Evolutionary conservation across 495 filamentous ascomycete species (phyloP).

Genomic region (Penicillium crystallinum): DNA sequence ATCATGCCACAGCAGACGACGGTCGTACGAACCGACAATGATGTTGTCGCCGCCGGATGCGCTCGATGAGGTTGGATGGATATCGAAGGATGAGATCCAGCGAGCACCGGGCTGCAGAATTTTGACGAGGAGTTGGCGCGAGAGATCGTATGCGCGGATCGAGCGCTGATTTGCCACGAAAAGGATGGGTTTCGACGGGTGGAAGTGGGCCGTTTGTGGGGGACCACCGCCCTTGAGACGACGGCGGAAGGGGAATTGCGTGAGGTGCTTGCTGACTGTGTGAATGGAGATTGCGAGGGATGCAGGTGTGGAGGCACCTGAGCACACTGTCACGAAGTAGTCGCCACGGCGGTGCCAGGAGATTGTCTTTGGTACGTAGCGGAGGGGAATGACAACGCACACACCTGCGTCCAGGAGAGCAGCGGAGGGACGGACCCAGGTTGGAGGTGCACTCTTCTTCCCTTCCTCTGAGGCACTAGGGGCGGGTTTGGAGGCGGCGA

Average conservation of each 20-base stretch:
- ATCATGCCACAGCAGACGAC: constrained; percentile 93
- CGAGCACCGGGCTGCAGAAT: constrained; percentile 86
- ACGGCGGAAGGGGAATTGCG: constrained; percentile 84
- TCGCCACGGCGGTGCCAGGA: constrained; percentile 92
- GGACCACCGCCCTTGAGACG: constrained; percentile 72
- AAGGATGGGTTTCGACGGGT: constrained; percentile 85
- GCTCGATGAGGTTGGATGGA: constrained; percentile 65
- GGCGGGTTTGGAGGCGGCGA: constrained; percentile 65
- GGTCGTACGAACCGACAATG: constrained; percentile 90
- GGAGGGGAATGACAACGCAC: constrained; percentile 70
- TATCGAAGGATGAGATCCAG: constrained; percentile 91
- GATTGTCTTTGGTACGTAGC: constrained; percentile 80
- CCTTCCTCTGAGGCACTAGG: constrained; percentile 51
- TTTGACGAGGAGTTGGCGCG: constrained; percentile 82
- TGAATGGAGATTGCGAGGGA: constrained; percentile 83
- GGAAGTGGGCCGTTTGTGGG: constrained; percentile 87
- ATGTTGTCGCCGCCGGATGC: constrained; percentile 76
- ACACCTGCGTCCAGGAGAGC: constrained; percentile 71
- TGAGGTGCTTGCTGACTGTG: constrained; percentile 88
- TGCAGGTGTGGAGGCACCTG: constrained; percentile 59
- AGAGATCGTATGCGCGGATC: constrained; percentile 87
- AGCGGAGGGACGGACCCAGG: constrained; percentile 77
- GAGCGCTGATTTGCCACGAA: constrained; percentile 93
- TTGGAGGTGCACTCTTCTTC: constrained; percentile 69
- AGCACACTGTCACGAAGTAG: constrained; percentile 90